Evolutionary conservation across 305 asterid species (phyloP).

Genomic region (Solanum hybrid): DNA sequence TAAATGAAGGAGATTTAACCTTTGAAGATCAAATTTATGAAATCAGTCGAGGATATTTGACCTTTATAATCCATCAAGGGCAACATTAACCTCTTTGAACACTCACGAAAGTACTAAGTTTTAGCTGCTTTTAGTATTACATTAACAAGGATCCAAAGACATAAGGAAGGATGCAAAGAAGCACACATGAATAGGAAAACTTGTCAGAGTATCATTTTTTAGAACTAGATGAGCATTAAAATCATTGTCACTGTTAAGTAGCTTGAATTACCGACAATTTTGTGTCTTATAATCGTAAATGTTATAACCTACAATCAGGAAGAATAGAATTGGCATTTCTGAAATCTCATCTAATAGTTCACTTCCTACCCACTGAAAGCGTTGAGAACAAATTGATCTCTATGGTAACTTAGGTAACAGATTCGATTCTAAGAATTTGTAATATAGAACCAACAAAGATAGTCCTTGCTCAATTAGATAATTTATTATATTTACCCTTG

Average conservation of each 20-base stretch:
- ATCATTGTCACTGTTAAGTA: neutral
- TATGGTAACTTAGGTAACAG: neutral
- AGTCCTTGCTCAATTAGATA: neutral
- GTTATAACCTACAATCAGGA: neutral
- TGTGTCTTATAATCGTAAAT: neutral
- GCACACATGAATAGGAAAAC: neutral
- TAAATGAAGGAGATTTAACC: neutral
- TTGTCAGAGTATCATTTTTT: neutral
- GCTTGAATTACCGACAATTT: neutral
- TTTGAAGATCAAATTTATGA: neutral
- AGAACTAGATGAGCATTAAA: neutral
- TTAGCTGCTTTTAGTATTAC: neutral
- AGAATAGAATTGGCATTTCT: neutral
- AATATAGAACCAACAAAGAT: neutral
- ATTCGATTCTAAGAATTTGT: neutral
- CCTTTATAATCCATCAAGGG: neutral
- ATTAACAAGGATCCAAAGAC: neutral
- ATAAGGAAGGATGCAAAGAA: neutral
- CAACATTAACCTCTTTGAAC: neutral
- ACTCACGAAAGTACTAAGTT: neutral
- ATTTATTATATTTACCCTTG: neutral
- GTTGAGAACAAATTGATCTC: neutral
- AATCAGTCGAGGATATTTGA: neutral
- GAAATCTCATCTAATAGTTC: neutral
- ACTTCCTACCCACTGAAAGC: neutral